A percentile compares a stretch with the other conserved stretches of the same genome.
phyloP scores from a whole-genome alignment of 768 basidiomycete genomes.

The Russula abietina region DNA sequence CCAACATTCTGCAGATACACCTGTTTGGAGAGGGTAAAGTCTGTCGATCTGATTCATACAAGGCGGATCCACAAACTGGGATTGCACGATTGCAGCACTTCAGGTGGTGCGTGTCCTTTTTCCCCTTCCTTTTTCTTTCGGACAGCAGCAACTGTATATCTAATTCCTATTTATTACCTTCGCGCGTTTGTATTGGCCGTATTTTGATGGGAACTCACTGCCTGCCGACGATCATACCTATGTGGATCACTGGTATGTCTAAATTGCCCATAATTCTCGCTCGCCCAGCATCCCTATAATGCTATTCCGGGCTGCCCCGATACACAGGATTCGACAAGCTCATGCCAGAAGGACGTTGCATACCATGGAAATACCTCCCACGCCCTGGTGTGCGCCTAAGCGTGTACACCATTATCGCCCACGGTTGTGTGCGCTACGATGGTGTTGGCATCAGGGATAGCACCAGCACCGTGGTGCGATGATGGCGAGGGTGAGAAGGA shows the following conservation, averaged over 20 bases:
- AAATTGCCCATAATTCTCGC: background rate
- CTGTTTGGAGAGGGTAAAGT: too few species aligned
- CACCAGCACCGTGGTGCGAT: too few species aligned
- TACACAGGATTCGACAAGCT: conserved; percentile 72
- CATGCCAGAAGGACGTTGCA: conserved; percentile 81
- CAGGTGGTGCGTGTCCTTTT: too few species aligned
- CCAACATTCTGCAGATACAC: too few species aligned
- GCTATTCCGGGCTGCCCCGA: too few species aligned
- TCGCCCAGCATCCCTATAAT: background rate
- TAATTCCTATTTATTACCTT: background rate
- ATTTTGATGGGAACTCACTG: conserved; percentile 64
- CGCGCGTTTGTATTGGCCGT: conserved; percentile 51
- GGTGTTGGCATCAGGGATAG: too few species aligned
- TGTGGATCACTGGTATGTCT: too few species aligned
- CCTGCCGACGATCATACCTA: conserved; percentile 76
- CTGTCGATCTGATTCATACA: conserved; percentile 46
- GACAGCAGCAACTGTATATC: too few species aligned
- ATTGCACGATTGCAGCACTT: conserved; percentile 46
- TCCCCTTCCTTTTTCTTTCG: too few species aligned
- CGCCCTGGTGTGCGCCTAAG: conserved; percentile 59
- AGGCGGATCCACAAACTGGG: conserved; percentile 35
- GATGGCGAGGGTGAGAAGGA: too few species aligned
- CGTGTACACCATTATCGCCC: conserved; percentile 56
- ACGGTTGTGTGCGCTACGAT: conserved; percentile 32
- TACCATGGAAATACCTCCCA: conserved; percentile 72